Evolutionary conservation across 768 basidiomycete species (phyloP).

Genomic region (Phlebiopsis gigantea): DNA sequence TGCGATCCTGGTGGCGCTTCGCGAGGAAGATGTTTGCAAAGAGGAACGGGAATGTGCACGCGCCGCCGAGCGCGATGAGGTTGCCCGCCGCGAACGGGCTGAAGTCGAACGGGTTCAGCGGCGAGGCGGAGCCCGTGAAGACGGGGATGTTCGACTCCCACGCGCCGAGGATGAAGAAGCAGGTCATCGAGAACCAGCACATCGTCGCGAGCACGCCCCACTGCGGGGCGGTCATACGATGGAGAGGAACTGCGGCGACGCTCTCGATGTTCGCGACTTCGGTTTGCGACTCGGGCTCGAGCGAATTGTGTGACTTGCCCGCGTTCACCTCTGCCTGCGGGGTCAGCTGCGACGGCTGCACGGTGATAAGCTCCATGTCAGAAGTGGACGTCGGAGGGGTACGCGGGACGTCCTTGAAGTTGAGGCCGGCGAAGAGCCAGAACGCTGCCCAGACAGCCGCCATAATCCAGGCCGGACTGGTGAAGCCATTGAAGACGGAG

Average conservation of each 20-base stretch:
- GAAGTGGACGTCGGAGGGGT: background rate
- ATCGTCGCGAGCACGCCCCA: conserved; percentile 56
- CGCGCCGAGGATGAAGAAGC: conserved; percentile 64
- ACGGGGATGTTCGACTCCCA: conserved; percentile 70
- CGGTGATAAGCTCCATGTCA: background rate
- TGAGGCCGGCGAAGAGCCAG: conserved; percentile 33
- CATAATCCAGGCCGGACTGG: conserved; percentile 65
- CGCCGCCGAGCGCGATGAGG: conserved; percentile 64
- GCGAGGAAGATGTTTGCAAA: conserved; percentile 54
- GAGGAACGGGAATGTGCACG: conserved; percentile 61
- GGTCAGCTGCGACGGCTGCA: background rate
- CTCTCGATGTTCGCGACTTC: conserved; percentile 9
- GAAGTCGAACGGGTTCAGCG: conserved; percentile 39
- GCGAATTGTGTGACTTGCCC: background rate
- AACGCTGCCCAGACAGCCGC: conserved; percentile 48
- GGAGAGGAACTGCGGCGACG: background rate
- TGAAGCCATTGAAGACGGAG: conserved; percentile 59
- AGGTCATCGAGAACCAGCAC: conserved; percentile 68
- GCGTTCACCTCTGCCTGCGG: background rate
- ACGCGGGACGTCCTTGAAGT: conserved; percentile 30
- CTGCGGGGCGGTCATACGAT: conserved; percentile 24
- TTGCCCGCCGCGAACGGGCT: conserved; percentile 62
- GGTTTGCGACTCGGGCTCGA: background rate
- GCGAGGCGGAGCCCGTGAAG: conserved; percentile 33
- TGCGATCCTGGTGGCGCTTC: conserved; percentile 54